phyloP scores from a whole-genome alignment of 768 basidiomycete genomes.

The Erythrobasidium yunnanense region DNA sequence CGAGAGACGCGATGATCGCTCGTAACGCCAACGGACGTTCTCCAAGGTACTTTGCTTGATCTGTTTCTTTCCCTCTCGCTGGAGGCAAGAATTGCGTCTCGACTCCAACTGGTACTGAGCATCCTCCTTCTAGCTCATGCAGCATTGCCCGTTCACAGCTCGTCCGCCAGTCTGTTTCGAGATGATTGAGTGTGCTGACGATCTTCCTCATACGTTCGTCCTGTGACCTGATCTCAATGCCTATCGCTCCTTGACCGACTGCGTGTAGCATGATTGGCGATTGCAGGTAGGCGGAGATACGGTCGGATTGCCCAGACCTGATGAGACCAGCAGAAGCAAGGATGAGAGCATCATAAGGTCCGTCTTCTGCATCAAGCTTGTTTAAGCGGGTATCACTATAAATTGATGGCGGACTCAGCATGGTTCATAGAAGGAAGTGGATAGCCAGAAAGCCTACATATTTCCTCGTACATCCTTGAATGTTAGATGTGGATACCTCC shows the following conservation, averaged over 20 bases:
- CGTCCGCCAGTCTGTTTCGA: slow-evolving; percentile 64
- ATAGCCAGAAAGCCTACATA: slow-evolving; percentile 47
- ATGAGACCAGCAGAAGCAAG: slow-evolving; percentile 87
- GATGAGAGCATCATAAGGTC: slow-evolving; percentile 74
- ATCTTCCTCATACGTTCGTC: slow-evolving; percentile 49
- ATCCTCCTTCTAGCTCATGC: slow-evolving; percentile 86
- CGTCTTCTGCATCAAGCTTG: slow-evolving; percentile 74
- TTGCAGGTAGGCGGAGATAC: slow-evolving; percentile 61
- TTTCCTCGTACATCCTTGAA: slow-evolving; percentile 59
- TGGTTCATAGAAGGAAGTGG: background rate
- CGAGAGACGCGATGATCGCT: slow-evolving; percentile 73
- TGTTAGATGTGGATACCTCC: slow-evolving; percentile 60
- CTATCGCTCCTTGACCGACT: slow-evolving; percentile 89
- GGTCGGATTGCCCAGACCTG: slow-evolving; percentile 53
- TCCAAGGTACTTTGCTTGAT: slow-evolving; percentile 37
- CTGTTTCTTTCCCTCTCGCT: slow-evolving; percentile 39
- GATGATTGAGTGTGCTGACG: slow-evolving; percentile 60
- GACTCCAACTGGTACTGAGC: slow-evolving; percentile 90
- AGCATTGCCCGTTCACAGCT: slow-evolving; percentile 78
- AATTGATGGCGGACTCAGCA: background rate
- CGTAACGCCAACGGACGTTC: slow-evolving; percentile 50
- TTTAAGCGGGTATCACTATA: slow-evolving; percentile 63
- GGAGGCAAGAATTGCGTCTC: slow-evolving; percentile 44
- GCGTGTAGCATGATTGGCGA: slow-evolving; percentile 74
- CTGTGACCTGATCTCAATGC: slow-evolving; percentile 56